Conservation (phyloP, 83 land plant species). For the Picea abies region DNA sequence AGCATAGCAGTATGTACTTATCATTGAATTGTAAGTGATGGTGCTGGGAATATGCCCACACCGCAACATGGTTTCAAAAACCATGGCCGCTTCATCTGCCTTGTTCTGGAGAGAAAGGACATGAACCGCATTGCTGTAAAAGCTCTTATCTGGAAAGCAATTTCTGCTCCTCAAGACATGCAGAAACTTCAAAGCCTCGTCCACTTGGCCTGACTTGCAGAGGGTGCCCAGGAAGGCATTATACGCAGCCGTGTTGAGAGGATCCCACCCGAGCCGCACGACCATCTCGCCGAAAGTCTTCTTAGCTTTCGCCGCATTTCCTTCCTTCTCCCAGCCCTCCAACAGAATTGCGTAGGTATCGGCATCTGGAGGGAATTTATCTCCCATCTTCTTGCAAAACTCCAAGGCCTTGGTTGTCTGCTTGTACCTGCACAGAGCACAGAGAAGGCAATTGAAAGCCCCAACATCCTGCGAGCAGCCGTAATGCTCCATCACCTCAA, state of each 20-base stretch:
- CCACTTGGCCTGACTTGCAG: constrained; percentile 18
- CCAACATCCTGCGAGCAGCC: not conserved
- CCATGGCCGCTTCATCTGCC: not conserved
- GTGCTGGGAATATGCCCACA: constrained; percentile 11
- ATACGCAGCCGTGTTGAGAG: constrained; percentile 27
- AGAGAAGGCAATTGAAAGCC: rapidly evolving
- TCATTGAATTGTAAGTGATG: constrained; percentile 28
- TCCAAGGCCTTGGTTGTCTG: constrained; percentile 27
- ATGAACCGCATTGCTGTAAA: constrained; percentile 23
- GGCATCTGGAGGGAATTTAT: constrained; percentile 26
- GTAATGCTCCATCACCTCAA: constrained; percentile 59
- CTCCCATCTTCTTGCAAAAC: constrained; percentile 17
- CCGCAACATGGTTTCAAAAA: constrained; percentile 30
- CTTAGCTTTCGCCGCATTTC: constrained; percentile 20
- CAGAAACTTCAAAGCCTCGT: constrained; percentile 30
- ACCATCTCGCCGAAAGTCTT: constrained; percentile 36
- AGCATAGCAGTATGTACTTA: constrained; percentile 20
- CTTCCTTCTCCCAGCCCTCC: constrained; percentile 39
- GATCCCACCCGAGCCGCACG: constrained; percentile 26
- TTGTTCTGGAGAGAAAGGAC: constrained; percentile 17
- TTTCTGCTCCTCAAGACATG: constrained; percentile 21
- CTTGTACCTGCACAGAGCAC: constrained; percentile 48
- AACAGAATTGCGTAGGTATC: constrained; percentile 34
- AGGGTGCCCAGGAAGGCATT: constrained; percentile 31
- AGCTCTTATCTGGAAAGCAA: constrained; percentile 31